These are phyloP conservation scores for Paecilomyces dactylethromorphus DNA, from an alignment of 2,329 filamentous ascomycete species.

Conservation along the genomic window DNA sequence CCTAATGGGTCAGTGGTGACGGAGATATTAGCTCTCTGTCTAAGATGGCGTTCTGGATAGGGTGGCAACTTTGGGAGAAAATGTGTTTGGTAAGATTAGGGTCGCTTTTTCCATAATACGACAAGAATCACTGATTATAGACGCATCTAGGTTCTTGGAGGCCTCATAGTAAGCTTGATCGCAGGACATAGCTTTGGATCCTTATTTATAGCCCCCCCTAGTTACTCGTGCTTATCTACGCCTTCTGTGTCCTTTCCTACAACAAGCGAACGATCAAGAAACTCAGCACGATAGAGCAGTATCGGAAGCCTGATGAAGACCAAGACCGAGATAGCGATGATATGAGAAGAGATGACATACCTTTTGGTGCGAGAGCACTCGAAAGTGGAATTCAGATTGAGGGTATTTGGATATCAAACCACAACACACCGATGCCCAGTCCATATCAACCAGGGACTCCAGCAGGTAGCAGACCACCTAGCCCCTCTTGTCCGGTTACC, in stretches of 20 bases:
- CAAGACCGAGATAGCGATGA: constrained; percentile 51
- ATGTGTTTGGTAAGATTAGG: constrained; percentile 69
- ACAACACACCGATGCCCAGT: constrained; percentile 27
- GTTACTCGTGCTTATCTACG: constrained; percentile 61
- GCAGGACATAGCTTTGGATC: constrained; percentile 1
- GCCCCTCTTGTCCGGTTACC: constrained; percentile 1
- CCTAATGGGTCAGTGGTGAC: background rate
- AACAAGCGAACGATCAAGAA: constrained; percentile 54
- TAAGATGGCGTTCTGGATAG: background rate
- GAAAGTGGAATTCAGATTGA: constrained; percentile 78
- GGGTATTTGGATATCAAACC: constrained; percentile 69
- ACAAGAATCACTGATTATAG: constrained; percentile 9
- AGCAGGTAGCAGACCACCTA: constrained; percentile 5
- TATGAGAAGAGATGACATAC: constrained; percentile 55
- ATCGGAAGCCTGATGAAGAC: constrained; percentile 49
- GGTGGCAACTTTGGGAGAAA: constrained; percentile 66
- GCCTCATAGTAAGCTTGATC: constrained; percentile 51
- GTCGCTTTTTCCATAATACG: background rate
- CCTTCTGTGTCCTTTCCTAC: constrained; percentile 56
- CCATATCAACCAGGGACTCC: constrained; percentile 16
- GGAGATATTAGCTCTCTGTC: background rate
- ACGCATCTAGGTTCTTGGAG: constrained; percentile 61
- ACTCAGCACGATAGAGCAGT: constrained; percentile 60
- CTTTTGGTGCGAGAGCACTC: constrained; percentile 80
- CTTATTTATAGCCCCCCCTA: constrained; percentile 25